Evolutionary conservation across 305 asterid genomes (phyloP).

Genomic region (Lippia alba): DNA sequence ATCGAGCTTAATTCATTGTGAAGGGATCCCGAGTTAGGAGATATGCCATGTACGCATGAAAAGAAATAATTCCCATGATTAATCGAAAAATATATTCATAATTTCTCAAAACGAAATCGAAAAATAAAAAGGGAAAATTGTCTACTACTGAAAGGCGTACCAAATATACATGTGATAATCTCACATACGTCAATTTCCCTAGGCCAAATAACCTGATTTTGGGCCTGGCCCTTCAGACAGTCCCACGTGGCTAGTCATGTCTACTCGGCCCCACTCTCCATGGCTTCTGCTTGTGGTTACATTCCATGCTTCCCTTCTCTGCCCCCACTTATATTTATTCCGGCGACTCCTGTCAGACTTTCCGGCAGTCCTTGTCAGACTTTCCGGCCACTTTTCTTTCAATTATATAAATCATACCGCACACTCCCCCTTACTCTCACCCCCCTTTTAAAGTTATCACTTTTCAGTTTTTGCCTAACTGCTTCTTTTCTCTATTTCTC

Average conservation of each 20-base stretch:
- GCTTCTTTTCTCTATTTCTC: conserved; percentile 2
- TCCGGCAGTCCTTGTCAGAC: conserved; percentile 50
- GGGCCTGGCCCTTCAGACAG: conserved; percentile 53
- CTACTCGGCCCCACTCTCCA: conserved; percentile 60
- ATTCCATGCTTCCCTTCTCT: conserved; percentile 44
- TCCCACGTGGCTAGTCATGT: conserved; percentile 75
- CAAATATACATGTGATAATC: conserved; percentile 12
- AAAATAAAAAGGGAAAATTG: too few species aligned
- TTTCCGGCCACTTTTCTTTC: conserved; percentile 48
- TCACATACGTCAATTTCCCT: conserved; percentile 16
- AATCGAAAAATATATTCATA: too few species aligned
- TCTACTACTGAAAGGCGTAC: not conserved
- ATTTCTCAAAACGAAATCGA: too few species aligned
- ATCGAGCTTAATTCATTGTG: too few species aligned
- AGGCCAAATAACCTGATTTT: conserved; percentile 34
- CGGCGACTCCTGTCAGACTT: conserved; percentile 43
- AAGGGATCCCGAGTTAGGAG: too few species aligned
- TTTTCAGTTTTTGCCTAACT: conserved; percentile 13
- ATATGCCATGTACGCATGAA: too few species aligned
- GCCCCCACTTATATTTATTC: conserved; percentile 45
- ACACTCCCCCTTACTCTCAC: conserved; percentile 22
- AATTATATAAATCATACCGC: conserved; percentile 39
- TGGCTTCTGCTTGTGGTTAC: conserved; percentile 53
- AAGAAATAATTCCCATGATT: too few species aligned
- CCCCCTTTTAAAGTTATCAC: conserved; percentile 24